Evolutionary conservation across 1,284 basidiomycete genomes (phyloP), one percentile per base, ranked within the genome.

Genomic region (Leccinum subrobustum): DNA sequence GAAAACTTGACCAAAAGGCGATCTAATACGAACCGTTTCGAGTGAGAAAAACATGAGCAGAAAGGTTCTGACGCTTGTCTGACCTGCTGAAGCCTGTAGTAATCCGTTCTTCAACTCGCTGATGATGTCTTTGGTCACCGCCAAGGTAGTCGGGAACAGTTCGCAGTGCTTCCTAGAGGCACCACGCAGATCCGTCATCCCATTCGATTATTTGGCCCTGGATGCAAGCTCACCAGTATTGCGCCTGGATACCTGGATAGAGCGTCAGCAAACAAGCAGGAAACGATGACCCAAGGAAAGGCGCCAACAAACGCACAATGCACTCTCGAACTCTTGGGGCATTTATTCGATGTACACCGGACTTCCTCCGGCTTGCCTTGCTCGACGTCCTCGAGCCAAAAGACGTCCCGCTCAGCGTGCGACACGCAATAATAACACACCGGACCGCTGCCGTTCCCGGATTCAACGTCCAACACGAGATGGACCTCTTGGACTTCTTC

Each of bases 1-100:
- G 70, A 74, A 54, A 75, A 75, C 20, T 75, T 72, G 0, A 69
- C 71, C 37, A 73, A 54, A 6, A 74, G 37, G 33, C 70, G 64
- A 56, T 72, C 70, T 72, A 61, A 29, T 25, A 50, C 51, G 14
- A 35, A 12, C 29, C 9, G 9, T 16, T 53, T 23, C 14, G 5
- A n/a, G 25, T 63, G 23, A 55, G 14, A 39, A 8, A 1, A 51
- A 2, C 29, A 9, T 44, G 5, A 25, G 2, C 11, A 50, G 9
- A 25, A 3, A 39, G 7, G 42, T 44, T 50, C 1, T 1, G 2
- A 12, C 14, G 2, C 11, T 8, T 39, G 14, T 11, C 29, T 51
- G 23, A 73, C 70, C 70, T 69, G 71, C 72, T 9, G 72, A 70
- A 47, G 70, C 64, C 33, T 72, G 70, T 31, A 72, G 37, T 18